Conservation (phyloP, 2,329 filamentous ascomycete species). For the Macroventuria anomochaeta region DNA sequence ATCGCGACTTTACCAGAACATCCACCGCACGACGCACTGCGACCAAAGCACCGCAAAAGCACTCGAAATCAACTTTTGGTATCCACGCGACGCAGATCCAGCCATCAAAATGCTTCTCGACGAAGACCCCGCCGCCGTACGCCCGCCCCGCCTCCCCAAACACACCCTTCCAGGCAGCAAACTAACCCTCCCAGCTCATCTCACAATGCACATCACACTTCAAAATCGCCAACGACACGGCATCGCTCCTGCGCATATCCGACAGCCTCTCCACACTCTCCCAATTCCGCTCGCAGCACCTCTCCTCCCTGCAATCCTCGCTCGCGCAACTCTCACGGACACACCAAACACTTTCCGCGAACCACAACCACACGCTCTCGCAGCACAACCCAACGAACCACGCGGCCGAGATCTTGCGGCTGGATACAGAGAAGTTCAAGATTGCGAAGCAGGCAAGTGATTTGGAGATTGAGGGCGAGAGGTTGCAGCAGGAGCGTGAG, state of each 20-base stretch:
- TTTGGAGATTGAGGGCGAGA: constrained; percentile 91
- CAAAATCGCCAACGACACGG: constrained; percentile 88
- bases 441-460: constrained; percentile 91
- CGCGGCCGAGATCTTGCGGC: constrained; percentile 80
- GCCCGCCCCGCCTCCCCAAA: constrained; percentile 32
- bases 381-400: constrained; percentile 80
- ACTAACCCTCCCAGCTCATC: constrained; percentile 70
- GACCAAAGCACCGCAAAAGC: constrained; percentile 1
- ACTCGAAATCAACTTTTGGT: background rate
- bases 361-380: constrained; percentile 77
- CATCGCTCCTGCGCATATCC: constrained; percentile 80
- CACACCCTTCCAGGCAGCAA: constrained; percentile 11
- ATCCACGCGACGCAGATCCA: background rate
- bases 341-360: constrained; percentile 74
- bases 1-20: constrained; percentile 21
- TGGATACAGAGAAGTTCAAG: constrained; percentile 93
- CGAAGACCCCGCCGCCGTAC: constrained; percentile 86
- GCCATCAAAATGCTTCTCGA: constrained; percentile 82
- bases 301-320: constrained; percentile 51
- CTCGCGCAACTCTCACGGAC: constrained; percentile 71
- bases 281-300: constrained; percentile 79
- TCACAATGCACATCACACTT: constrained; percentile 92
- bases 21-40: background rate
- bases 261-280: constrained; percentile 84
- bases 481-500: constrained; percentile 78